Evolutionary conservation across 2,329 filamentous ascomycete species (phyloP).

Genomic region (Exophiala mesophila): DNA sequence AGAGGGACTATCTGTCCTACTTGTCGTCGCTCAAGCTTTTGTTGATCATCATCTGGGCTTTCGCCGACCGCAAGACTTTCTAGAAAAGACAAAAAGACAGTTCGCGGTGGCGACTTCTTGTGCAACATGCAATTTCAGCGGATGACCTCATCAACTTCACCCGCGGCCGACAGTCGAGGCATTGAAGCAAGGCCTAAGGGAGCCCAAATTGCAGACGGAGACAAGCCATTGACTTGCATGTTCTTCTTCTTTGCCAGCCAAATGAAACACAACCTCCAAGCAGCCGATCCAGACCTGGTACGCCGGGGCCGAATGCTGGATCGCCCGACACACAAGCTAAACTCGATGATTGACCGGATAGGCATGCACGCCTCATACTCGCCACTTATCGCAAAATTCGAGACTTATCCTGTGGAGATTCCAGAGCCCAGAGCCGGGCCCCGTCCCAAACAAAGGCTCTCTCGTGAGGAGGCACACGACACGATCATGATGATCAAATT

Average conservation of each 20-base stretch:
- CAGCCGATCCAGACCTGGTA: slow-evolving; percentile 17
- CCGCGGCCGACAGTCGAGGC: no score
- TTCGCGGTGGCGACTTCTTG: no score
- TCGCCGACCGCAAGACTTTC: no score
- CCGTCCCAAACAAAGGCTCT: slow-evolving; percentile 12
- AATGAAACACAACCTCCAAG: slow-evolving; percentile 27
- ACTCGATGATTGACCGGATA: slow-evolving; percentile 27
- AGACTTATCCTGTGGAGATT: slow-evolving; percentile 28
- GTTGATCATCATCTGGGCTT: no score
- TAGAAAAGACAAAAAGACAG: no score
- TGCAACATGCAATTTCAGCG: no score
- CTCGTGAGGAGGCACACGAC: slow-evolving; percentile 27
- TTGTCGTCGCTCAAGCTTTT: no score
- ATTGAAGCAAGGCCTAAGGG: no score
- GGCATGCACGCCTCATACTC: slow-evolving; percentile 26
- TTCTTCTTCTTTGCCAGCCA: slow-evolving; percentile 30
- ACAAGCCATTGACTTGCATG: slow-evolving; percentile 26
- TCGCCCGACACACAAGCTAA: slow-evolving; percentile 23
- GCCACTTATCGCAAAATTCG: slow-evolving; percentile 27
- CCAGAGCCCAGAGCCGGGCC: slow-evolving; percentile 13
- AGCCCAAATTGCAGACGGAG: slow-evolving; percentile 5
- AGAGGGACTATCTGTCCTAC: no score
- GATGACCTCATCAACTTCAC: no score
- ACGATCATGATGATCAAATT: slow-evolving; percentile 29
- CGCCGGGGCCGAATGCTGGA: slow-evolving; percentile 11